Evolutionary conservation across 176 grass and related monocot genomes (phyloP), one percentile per base, ranked within the genome.

Genomic region (Typha latifolia): DNA sequence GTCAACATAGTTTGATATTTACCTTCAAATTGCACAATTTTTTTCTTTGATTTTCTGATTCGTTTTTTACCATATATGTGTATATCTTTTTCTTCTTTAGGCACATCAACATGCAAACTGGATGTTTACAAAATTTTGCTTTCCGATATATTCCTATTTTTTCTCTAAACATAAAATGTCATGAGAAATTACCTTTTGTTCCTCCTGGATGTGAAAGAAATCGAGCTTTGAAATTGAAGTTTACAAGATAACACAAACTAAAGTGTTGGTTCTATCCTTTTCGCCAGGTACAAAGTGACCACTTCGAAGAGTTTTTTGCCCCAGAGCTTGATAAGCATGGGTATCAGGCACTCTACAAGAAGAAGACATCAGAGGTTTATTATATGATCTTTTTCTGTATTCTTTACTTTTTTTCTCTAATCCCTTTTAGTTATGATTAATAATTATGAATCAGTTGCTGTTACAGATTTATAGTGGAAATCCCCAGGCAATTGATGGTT

Each of bases 271-370:
- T 9, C 37, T 59, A 59, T 19, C 18, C 24, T 76, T 10, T 76
- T 86, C 81, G 48, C 37, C 48, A 99, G 95, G 86, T 99, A 74
- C 95, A 94, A 83, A 66, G 50, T 63, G 90, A 99, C 66, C 95
- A 99, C 66, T 94, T 85, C 2, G 95, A 94, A 22, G 95, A 99
- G 63, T 99, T 90, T 68, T 99, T 99, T 85, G 70, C 84, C 72
- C 95, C 89, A 1, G 95, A 99, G 68, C 86, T 99, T 82, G 95
- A 94, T 68, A 99, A 99, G 73, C 95, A 99, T 84, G 89, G 95
- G 73, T 94, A 99, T 84, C 95, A 99, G 69, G 89, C 89, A 50
- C 86, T 99, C 77, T 99, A 85, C 71, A 99, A 99, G 86, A 99
- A 83, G 80, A 89, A 81, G 78, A 99, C 95, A 81, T 81, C 89